Base-by-base conservation (phyloP, 2,329 filamentous ascomycete genomes). In the Colletotrichum musicola region DNA sequence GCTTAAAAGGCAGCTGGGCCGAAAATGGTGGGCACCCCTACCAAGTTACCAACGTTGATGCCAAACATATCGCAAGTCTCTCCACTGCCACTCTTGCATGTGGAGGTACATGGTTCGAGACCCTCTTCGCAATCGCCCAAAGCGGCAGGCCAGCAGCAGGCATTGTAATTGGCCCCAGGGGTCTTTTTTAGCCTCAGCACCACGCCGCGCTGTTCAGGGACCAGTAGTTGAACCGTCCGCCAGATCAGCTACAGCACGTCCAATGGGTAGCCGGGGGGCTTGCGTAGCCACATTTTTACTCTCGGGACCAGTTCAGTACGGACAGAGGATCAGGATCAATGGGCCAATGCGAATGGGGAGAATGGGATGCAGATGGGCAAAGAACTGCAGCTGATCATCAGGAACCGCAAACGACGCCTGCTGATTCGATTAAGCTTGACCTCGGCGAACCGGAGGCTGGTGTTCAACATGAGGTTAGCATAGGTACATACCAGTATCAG, bases 61-160 rank as follows among this genome's bases (percentile, higher is more conserved):
- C 64, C 59, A 67, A 67, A 67, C 64, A 63, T 67, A 63, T 44
- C 51, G 20, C 62, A 56, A 50, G 66, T 61, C 55, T 40, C 50
- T 38, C 66, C 55, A 49, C 55, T 12, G 42, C 66, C 55, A 65
- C 42, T 49, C 56, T 60, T 60, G 42, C 49, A 56, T 44, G 66
- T 65, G 66, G 66, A 65, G 66, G 62, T 61, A 61, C 62, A 51
- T 68, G 65, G 62, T 55, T 65, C 62, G 55, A 65, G 62, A 65
- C 42, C 61, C 55, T 47, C 55, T 62, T 35, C 49, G 35, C 35
- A 22, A 16, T 4, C 50, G 46, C 65, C 59, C 47, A 16, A 68
- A 68, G 60, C n/a, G 62, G 65, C 51, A 64, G 49, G 42, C 55
- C 49, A 47, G 16, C 22, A 54, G 50, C 62, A 68, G 50, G 62